Conservation (phyloP, 2,329 filamentous ascomycete species). For the Xylariaceae sp. region DNA sequence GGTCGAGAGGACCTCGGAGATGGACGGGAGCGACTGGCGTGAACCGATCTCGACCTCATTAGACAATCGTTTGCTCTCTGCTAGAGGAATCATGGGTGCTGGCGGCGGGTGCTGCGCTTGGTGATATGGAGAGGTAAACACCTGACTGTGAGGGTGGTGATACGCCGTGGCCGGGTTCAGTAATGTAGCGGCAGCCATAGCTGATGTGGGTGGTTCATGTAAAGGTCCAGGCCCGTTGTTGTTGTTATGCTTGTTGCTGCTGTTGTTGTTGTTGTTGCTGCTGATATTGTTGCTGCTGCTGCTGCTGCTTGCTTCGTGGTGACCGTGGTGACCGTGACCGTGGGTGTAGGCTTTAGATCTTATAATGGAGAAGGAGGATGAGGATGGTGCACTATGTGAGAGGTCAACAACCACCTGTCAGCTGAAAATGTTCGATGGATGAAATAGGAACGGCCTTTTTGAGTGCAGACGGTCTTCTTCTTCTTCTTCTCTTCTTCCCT, state of each 20-base stretch:
- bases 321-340: slow-evolving; percentile 10
- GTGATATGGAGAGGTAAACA: slow-evolving; percentile 27
- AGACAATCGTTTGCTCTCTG: slow-evolving; percentile 27
- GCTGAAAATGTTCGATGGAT: slow-evolving; percentile 13
- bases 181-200: slow-evolving; percentile 32
- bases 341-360: slow-evolving; percentile 29
- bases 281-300: too few relatives aligned
- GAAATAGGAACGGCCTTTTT: not conserved
- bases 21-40: slow-evolving; percentile 33
- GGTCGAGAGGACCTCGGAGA: slow-evolving; percentile 32
- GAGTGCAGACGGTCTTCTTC: too few relatives aligned
- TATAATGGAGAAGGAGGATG: slow-evolving; percentile 19
- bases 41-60: slow-evolving; percentile 27
- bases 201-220: slow-evolving; percentile 25
- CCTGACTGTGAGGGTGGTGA: slow-evolving; percentile 27
- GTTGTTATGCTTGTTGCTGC: too few relatives aligned
- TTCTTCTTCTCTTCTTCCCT: not conserved
- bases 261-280: too few relatives aligned
- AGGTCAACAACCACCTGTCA: slow-evolving; percentile 24
- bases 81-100: slow-evolving; percentile 27
- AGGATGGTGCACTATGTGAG: slow-evolving; percentile 29
- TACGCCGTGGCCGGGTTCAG: slow-evolving; percentile 33
- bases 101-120: slow-evolving; percentile 26
- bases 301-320: slow-evolving; percentile 22
- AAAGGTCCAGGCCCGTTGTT: slow-evolving; percentile 13